A percentile compares a stretch with the other conserved stretches of the same genome.
Evolutionary conservation across 441 rosid genomes (phyloP).

Genomic region (Jatropha podagrica): DNA sequence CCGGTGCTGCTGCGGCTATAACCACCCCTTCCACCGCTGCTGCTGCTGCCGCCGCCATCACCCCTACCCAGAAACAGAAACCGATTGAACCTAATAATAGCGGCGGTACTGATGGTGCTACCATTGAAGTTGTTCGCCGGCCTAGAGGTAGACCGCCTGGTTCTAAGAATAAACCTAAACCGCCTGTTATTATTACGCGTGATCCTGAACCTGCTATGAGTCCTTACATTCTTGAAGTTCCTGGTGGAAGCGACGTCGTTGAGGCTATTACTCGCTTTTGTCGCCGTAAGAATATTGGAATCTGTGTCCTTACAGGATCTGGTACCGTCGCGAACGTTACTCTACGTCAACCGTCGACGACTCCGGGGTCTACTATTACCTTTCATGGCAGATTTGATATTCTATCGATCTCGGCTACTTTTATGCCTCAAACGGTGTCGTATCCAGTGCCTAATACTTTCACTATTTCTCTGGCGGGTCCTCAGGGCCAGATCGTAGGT

Average conservation of each 20-base stretch:
- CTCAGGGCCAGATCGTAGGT: slow-evolving; percentile 85
- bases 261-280: slow-evolving; percentile 65
- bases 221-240: slow-evolving; percentile 77
- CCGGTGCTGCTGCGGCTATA: slow-evolving; percentile 17
- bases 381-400: slow-evolving; percentile 90
- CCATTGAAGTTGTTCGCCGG: slow-evolving; percentile 61
- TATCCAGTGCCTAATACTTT: slow-evolving; percentile 49
- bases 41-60: neutral
- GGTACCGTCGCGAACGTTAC: slow-evolving; percentile 79
- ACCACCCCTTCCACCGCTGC: slow-evolving; percentile 14
- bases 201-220: slow-evolving; percentile 70
- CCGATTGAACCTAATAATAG: slow-evolving; percentile 5
- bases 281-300: slow-evolving; percentile 53
- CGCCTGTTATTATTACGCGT: slow-evolving; percentile 50
- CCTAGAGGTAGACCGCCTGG: slow-evolving; percentile 92
- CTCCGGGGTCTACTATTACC: slow-evolving; percentile 65
- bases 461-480: slow-evolving; percentile 76
- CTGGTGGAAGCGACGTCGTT: slow-evolving; percentile 71
- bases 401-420: slow-evolving; percentile 76
- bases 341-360: slow-evolving; percentile 68
- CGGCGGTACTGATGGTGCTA: slow-evolving; percentile 46
- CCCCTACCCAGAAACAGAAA: slow-evolving; percentile 6
- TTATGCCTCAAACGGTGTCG: slow-evolving; percentile 49
- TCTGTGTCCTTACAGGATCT: slow-evolving; percentile 70
- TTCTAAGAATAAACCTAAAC: slow-evolving; percentile 76